A percentile compares a stretch with the other conserved stretches of the same genome.
Evolutionary conservation across 129 eudicot genomes (phyloP).

Genomic region (Flaveria linearis): DNA sequence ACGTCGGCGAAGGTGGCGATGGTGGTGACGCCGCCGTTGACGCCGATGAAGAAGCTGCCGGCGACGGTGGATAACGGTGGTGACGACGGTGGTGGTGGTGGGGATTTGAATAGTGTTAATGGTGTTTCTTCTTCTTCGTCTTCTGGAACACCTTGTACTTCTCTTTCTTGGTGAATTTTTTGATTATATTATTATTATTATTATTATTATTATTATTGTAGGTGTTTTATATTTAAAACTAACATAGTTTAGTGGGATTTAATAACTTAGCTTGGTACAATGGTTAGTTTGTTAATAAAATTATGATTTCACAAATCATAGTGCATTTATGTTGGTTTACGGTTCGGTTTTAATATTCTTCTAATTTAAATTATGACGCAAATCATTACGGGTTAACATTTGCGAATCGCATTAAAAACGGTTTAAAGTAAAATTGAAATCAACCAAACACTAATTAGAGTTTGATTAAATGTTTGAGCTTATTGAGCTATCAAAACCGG

Average conservation of each 20-base stretch:
- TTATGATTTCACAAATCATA: neutral
- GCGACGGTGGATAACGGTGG: slow-evolving; percentile 44
- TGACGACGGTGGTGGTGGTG: slow-evolving; percentile 38
- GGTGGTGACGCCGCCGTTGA: slow-evolving; percentile 51
- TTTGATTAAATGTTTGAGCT: too few species aligned
- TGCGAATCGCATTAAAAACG: too few species aligned
- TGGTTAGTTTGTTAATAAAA: slow-evolving; percentile 1
- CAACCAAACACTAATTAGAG: too few species aligned
- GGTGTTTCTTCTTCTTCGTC: slow-evolving; percentile 58
- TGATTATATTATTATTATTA: neutral
- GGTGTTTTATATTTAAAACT: slow-evolving; percentile 1
- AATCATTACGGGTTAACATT: too few species aligned
- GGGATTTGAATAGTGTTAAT: slow-evolving; percentile 41
- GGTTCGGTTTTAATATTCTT: neutral
- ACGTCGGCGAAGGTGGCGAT: neutral
- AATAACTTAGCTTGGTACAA: neutral
- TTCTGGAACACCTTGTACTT: slow-evolving; percentile 64
- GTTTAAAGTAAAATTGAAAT: too few species aligned
- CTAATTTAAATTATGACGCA: too few species aligned
- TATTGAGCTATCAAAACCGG: too few species aligned
- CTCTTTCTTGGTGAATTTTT: slow-evolving; percentile 65
- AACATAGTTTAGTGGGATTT: neutral
- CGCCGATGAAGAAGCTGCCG: slow-evolving; percentile 80
- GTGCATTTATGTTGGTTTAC: neutral
- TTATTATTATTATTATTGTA: neutral